Evolutionary conservation across 768 basidiomycete species (phyloP), one percentile per base, ranked within the genome.

Genomic region (Pulveroboletus sp.): DNA sequence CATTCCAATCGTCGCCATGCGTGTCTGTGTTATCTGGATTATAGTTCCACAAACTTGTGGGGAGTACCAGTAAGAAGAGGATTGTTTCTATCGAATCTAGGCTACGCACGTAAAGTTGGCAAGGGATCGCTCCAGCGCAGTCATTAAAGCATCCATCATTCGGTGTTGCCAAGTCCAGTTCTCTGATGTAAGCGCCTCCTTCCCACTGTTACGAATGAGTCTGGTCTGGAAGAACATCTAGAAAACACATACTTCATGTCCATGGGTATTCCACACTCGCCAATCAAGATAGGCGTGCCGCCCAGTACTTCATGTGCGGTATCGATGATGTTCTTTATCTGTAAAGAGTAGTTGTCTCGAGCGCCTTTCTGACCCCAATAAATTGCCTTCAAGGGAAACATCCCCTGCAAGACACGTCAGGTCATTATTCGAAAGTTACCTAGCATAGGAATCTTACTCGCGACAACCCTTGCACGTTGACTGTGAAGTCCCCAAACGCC

Each of bases 61-160:
- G 4, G 6, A 29, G 16, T 54, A 24, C 45, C 44, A 19, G 19
- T 29, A 8, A n/a, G n/a, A n/a, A n/a, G 16, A 27, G 20, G 14
- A 30, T 22, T 20, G 16, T 32, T 23, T 34, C 34, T 20, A 17
- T 27, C 17, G 29, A 20, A 31, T 11, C 49, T 30, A 12, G 31
- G 12, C 14, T 13, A 78, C 90, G 59, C 67, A 91, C 92, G 89
- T 93, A 74, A 92, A 96, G 9, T 86, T 86, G 30, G 92, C 74
- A 30, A 90, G 73, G 4, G 82, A 77, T 4, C 75, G 73, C 57
- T 98, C 95, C 3, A 96, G 71, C 0, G 73, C 96, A 3, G 83
- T 85, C 42, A 95, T 77, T 76, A 98, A 75, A 0, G 91, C 89
- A 59, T 98, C 96, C 86, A 98, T 91, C 93, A 95, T 95, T 26